phyloP scores from a whole-genome alignment of 2,329 filamentous ascomycete species.

The Ascomycota sp. region DNA sequence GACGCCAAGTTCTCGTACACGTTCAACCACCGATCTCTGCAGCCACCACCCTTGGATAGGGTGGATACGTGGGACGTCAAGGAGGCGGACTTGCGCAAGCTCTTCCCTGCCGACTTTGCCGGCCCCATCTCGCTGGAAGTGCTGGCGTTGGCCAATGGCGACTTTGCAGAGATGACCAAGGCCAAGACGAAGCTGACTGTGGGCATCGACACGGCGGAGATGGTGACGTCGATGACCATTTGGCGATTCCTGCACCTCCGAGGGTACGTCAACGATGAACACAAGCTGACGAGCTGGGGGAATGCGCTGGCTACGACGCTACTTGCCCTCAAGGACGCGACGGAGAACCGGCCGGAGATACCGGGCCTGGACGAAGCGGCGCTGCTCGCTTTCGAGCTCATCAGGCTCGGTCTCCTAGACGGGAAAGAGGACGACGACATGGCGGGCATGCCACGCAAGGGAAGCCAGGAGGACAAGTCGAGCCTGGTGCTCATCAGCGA shows the following conservation, averaged over 20 bases:
- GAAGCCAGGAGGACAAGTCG: slow-evolving; percentile 48
- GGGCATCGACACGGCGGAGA: slow-evolving; percentile 41
- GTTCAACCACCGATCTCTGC: slow-evolving; percentile 36
- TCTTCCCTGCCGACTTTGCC: slow-evolving; percentile 20
- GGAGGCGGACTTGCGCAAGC: slow-evolving; percentile 27
- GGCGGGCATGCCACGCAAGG: slow-evolving; percentile 31
- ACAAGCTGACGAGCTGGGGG: slow-evolving; percentile 68
- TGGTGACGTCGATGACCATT: slow-evolving; percentile 48
- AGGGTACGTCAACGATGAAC: slow-evolving; percentile 58
- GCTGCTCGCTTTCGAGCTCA: slow-evolving; percentile 65
- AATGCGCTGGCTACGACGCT: slow-evolving; percentile 52
- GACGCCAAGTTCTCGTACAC: slow-evolving; percentile 43
- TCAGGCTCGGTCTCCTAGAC: slow-evolving; percentile 58
- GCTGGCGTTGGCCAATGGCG: slow-evolving; percentile 41
- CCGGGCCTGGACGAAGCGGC: slow-evolving; percentile 48
- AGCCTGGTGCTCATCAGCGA: slow-evolving; percentile 68
- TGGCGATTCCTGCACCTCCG: slow-evolving; percentile 81
- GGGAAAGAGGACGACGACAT: slow-evolving; percentile 36
- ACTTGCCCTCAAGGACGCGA: slow-evolving; percentile 32
- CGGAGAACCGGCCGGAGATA: slow-evolving; percentile 20
- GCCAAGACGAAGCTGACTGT: slow-evolving; percentile 32
- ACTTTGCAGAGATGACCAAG: slow-evolving; percentile 48
- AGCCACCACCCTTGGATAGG: slow-evolving; percentile 23
- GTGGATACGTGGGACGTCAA: slow-evolving; percentile 51
- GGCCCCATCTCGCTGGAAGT: slow-evolving; percentile 33